Conservation (phyloP, 257 asterid species). For the Solanum paucissectum region DNA sequence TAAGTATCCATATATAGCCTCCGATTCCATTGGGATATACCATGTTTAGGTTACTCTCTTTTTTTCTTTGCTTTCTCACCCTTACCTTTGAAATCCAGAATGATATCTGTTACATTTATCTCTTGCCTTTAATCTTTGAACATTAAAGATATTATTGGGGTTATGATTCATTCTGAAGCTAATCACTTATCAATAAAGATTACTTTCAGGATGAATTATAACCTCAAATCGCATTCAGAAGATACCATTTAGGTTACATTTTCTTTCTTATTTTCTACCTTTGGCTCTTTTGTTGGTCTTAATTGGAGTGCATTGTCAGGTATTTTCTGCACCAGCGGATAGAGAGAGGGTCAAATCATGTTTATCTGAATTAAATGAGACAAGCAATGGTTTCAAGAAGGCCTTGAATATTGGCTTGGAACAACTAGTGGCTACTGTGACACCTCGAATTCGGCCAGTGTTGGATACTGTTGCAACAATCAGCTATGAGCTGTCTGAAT, state of each 20-base stretch:
- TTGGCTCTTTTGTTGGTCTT: neutral
- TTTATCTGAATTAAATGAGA: constrained; percentile 80
- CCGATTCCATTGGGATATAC: neutral
- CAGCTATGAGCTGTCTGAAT: constrained; percentile 84
- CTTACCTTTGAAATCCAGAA: neutral
- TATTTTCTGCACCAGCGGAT: constrained; percentile 69
- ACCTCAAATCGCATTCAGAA: neutral
- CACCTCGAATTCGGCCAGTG: constrained; percentile 79
- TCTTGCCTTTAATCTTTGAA: neutral
- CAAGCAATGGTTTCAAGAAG: constrained; percentile 74
- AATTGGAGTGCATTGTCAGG: constrained; percentile 27
- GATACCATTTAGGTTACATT: neutral
- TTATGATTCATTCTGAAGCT: neutral
- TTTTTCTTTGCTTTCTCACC: neutral
- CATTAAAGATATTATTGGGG: neutral
- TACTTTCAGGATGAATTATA: neutral
- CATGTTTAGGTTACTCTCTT: neutral
- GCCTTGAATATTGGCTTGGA: constrained; percentile 62
- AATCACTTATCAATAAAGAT: neutral
- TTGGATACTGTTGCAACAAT: constrained; percentile 79
- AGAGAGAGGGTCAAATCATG: constrained; percentile 82
- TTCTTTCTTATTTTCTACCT: neutral
- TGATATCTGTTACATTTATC: neutral
- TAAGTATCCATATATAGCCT: neutral
- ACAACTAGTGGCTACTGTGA: constrained; percentile 65